phyloP scores from a whole-genome alignment of 2,329 filamentous ascomycete genomes.

The Trichoderma sp. region DNA sequence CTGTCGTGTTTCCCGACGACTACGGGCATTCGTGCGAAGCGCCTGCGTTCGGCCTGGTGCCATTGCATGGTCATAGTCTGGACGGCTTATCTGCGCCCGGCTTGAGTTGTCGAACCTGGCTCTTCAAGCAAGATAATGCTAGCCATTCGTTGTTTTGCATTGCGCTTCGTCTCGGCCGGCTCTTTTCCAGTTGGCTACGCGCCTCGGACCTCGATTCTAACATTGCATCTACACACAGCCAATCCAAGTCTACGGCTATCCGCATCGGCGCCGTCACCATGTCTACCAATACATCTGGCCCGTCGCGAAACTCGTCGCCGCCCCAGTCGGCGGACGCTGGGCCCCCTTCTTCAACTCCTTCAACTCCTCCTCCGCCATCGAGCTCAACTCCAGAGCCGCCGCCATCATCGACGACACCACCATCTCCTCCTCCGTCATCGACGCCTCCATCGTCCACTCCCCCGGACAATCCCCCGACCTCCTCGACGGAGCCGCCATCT shows the following conservation, averaged over 20 bases:
- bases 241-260: conserved; percentile 21
- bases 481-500: neutral
- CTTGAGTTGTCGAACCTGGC: neutral
- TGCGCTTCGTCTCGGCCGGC: neutral
- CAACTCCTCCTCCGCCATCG: neutral
- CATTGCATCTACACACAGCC: conserved; percentile 33
- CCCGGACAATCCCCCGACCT: neutral
- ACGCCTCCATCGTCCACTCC: neutral
- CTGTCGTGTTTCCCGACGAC: conserved; percentile 4
- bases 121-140: neutral
- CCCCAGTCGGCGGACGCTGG: conserved; percentile 24
- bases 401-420: conserved; percentile 16
- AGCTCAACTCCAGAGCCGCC: conserved; percentile 5
- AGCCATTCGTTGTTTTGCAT: neutral
- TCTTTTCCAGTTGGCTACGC: neutral
- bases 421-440: neutral
- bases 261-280: conserved; percentile 30
- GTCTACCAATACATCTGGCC: conserved; percentile 27
- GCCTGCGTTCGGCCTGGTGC: conserved; percentile 2
- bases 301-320: neutral
- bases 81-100: neutral
- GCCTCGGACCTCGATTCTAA: conserved; percentile 30
- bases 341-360: conserved; percentile 20
- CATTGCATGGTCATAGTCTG: neutral
- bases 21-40: neutral